Conservation (phyloP, 1,284 basidiomycete genomes). For the Melampsora americana region DNA sequence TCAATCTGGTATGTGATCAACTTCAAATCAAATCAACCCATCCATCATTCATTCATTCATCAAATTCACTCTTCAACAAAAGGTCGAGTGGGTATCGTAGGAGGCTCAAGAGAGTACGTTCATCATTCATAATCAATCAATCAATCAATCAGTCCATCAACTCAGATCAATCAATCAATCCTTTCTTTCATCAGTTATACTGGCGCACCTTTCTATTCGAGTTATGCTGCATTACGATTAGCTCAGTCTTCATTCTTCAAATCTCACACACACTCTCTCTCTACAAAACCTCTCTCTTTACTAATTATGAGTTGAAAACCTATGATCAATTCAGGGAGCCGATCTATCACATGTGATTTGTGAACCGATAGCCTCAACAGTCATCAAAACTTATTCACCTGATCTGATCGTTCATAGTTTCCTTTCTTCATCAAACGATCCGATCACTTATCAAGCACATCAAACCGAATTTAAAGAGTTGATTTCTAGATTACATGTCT, state of each 20-base stretch:
- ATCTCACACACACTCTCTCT: not conserved
- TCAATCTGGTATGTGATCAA: constrained; percentile 69
- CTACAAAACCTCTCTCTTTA: not conserved
- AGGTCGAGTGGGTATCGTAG: constrained; percentile 86
- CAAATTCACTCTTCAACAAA: not conserved
- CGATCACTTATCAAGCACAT: constrained; percentile 51
- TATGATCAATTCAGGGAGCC: constrained; percentile 66
- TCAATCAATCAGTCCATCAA: constrained; percentile 3
- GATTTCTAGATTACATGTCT: constrained; percentile 79
- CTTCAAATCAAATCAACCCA: not conserved
- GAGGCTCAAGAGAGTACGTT: constrained; percentile 78
- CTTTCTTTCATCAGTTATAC: constrained; percentile 63
- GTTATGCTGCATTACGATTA: constrained; percentile 78
- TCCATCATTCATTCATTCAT: not conserved
- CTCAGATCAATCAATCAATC: not conserved
- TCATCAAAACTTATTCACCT: constrained; percentile 90
- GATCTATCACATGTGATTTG: constrained; percentile 97
- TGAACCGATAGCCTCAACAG: constrained; percentile 71
- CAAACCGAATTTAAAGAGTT: constrained; percentile 65
- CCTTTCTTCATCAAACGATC: constrained; percentile 57
- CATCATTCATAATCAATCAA: no score
- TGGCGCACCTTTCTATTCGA: constrained; percentile 90
- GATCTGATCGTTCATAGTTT: constrained; percentile 95
- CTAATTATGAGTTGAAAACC: constrained; percentile 47
- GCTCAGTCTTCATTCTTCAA: constrained; percentile 57